Evolutionary conservation across 306 rosid species (phyloP).

Genomic region (Malus fusca): DNA sequence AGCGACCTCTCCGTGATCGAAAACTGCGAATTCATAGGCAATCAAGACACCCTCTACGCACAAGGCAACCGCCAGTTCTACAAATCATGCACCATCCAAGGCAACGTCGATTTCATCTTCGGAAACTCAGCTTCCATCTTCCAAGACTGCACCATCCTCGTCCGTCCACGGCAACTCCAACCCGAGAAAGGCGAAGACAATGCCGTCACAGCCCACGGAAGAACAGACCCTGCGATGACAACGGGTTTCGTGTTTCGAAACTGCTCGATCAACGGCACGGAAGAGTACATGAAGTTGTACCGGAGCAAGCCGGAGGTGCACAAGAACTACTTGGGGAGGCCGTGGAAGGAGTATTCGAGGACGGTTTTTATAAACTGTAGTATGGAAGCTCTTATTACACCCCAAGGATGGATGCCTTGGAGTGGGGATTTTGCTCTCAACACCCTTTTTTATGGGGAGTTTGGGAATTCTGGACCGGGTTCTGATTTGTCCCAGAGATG

Average conservation of each 20-base stretch:
- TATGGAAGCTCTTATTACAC: constrained; percentile 40
- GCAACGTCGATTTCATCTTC: constrained; percentile 84
- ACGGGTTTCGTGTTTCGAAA: constrained; percentile 74
- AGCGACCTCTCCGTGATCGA: constrained; percentile 65
- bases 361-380: constrained; percentile 47
- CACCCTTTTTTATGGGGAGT: constrained; percentile 80
- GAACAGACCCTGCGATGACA: constrained; percentile 73
- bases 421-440: constrained; percentile 45
- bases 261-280: constrained; percentile 66
- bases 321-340: constrained; percentile 85
- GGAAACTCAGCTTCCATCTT: constrained; percentile 78
- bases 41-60: constrained; percentile 91
- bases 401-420: constrained; percentile 82
- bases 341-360: constrained; percentile 86
- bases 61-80: constrained; percentile 76
- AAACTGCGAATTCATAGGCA: constrained; percentile 66
- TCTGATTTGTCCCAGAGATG: constrained; percentile 42
- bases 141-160: constrained; percentile 49
- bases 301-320: constrained; percentile 59
- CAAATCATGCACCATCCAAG: constrained; percentile 60
- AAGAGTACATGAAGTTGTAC: constrained; percentile 57
- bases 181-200: constrained; percentile 65
- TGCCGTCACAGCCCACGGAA: constrained; percentile 71
- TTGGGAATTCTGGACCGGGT: constrained; percentile 45
- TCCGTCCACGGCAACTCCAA: constrained; percentile 45